These are phyloP conservation scores for Suillus spraguei DNA, from an alignment of 768 basidiomycete species.

Conservation along the genomic window DNA sequence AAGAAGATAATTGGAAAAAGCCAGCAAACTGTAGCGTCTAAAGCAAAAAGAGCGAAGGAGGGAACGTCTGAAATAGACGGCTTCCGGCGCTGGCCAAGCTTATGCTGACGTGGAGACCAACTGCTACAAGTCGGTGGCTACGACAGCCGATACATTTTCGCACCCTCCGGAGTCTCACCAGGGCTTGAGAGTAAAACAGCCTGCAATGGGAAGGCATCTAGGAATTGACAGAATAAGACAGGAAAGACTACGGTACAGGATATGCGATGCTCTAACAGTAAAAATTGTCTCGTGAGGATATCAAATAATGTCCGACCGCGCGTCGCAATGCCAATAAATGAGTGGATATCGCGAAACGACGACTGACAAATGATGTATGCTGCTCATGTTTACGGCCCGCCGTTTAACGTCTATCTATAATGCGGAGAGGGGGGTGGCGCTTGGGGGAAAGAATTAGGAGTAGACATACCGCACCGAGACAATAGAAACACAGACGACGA, in stretches of 20 bases:
- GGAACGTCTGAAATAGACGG: conserved; percentile 15
- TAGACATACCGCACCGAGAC: conserved; percentile 32
- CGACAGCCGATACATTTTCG: conserved; percentile 16
- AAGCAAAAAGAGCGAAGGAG: conserved; percentile 24
- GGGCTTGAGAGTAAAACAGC: conserved; percentile 8
- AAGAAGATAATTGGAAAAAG: conserved; percentile 18
- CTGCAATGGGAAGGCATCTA: conserved; percentile 18
- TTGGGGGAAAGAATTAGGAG: conserved; percentile 16
- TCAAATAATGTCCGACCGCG: conserved; percentile 50
- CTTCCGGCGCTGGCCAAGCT: conserved; percentile 8
- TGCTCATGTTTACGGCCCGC: conserved; percentile 51
- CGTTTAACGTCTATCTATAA: conserved; percentile 46
- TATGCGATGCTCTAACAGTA: conserved; percentile 69
- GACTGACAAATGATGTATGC: conserved; percentile 44
- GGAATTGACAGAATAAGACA: conserved; percentile 25
- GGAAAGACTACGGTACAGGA: conserved; percentile 42
- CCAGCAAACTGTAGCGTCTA: conserved; percentile 17
- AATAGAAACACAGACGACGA: conserved; percentile 42
- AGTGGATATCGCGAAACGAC: conserved; percentile 57
- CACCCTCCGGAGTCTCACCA: conserved; percentile 8
- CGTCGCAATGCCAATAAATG: conserved; percentile 46
- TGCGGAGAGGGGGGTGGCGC: conserved; percentile 31
- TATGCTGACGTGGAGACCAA: conserved; percentile 32
- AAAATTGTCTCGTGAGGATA: conserved; percentile 61
- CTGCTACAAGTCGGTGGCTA: not conserved